Percentiles rank a stretch among this genome's conserved stretches.
Conservation (phyloP, 2,329 filamentous ascomycete species). For the Furcasterigmium furcatum region DNA sequence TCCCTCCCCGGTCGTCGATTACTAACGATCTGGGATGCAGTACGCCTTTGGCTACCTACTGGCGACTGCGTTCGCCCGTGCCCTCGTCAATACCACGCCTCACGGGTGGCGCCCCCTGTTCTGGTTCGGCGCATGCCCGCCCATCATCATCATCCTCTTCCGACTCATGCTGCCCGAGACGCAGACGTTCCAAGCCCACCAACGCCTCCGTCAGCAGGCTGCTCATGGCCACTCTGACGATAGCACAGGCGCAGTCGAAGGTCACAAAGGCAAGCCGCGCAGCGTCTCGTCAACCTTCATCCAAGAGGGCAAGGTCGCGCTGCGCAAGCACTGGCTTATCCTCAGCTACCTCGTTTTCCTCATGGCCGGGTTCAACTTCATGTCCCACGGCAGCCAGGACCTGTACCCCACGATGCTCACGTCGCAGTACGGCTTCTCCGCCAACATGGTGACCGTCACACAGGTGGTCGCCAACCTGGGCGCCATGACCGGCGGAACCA, state of each 20-base stretch:
- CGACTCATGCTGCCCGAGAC: conserved; percentile 79
- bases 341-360: conserved; percentile 79
- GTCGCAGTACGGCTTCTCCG: conserved; percentile 49
- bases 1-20: too few relatives aligned
- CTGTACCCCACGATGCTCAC: conserved; percentile 58
- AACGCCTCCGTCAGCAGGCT: conserved; percentile 53
- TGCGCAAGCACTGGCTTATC: conserved; percentile 77
- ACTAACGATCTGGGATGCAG: conserved; percentile 14
- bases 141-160: conserved; percentile 76
- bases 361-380: conserved; percentile 92
- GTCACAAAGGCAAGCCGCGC: conserved; percentile 12
- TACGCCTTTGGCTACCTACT: conserved; percentile 66
- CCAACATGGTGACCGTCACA: conserved; percentile 62
- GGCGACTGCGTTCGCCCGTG: conserved; percentile 56
- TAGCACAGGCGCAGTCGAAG: conserved; percentile 3
- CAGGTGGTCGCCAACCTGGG: conserved; percentile 51
- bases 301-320: conserved; percentile 71
- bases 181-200: conserved; percentile 64
- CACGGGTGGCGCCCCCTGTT: conserved; percentile 82
- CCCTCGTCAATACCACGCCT: conserved; percentile 70
- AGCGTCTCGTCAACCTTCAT: conserved; percentile 67
- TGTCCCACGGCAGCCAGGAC: conserved; percentile 73
- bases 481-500: conserved; percentile 64
- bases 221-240: conserved; percentile 11
- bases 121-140: conserved; percentile 85